A percentile compares a stretch with the other conserved stretches of the same genome.
These are phyloP conservation scores for Cocos nucifera DNA, from an alignment of 176 grass and related monocot genomes.

Conservation along the genomic window DNA sequence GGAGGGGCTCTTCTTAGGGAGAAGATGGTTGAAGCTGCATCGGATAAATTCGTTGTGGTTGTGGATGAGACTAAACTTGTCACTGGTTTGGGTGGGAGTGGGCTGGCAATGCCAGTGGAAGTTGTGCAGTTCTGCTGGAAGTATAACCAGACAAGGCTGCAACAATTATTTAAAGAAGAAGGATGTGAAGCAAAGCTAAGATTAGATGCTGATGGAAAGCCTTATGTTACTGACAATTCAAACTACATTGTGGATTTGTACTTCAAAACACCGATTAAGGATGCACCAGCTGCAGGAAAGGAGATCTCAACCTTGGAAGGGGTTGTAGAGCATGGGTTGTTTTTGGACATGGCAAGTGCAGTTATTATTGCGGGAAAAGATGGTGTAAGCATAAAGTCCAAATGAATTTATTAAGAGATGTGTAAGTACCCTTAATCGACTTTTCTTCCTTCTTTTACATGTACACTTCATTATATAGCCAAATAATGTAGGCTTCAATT, in stretches of 20 bases:
- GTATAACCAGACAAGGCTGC: conserved; percentile 68
- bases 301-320: conserved; percentile 77
- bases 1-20: conserved; percentile 95
- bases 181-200: conserved; percentile 33
- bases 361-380: conserved; percentile 87
- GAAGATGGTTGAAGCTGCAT: conserved; percentile 94
- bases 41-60: conserved; percentile 75
- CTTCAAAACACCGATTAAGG: conserved; percentile 86
- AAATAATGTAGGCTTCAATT: neutral
- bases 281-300: conserved; percentile 56
- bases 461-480: neutral
- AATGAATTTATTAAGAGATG: conserved; percentile 35
- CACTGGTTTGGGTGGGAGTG: conserved; percentile 78
- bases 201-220: conserved; percentile 46
- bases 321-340: conserved; percentile 88
- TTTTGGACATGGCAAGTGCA: conserved; percentile 86
- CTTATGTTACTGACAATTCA: conserved; percentile 66
- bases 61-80: conserved; percentile 89
- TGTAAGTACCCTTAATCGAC: too few species aligned
- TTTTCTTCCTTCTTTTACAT: too few species aligned
- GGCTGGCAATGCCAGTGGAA: conserved; percentile 92
- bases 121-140: conserved; percentile 99
- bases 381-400: conserved; percentile 69
- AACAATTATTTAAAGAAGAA: conserved; percentile 58
- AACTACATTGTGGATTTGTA: conserved; percentile 72